These are phyloP conservation scores for Botrytis hyacinthi DNA, from an alignment of 2,329 filamentous ascomycete genomes.

Conservation along the genomic window DNA sequence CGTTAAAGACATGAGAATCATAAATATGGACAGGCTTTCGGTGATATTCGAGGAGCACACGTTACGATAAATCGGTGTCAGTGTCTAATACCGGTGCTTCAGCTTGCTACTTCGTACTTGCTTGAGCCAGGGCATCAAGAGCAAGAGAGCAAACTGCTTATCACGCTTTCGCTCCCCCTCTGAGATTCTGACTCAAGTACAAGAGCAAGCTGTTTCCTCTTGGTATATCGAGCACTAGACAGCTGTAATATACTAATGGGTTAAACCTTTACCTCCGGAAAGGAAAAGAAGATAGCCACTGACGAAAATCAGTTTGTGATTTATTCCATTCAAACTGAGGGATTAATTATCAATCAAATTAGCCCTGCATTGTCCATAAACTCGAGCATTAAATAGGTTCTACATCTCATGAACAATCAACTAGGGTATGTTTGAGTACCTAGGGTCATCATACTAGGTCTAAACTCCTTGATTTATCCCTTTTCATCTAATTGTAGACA, in stretches of 20 bases:
- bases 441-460: too few species aligned
- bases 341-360: background rate
- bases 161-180: background rate
- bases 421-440: background rate
- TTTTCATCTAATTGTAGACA: background rate
- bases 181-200: background rate
- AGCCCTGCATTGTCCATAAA: background rate
- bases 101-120: background rate
- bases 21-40: background rate
- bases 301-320: background rate
- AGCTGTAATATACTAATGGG: background rate
- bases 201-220: background rate
- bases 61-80: background rate
- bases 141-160: background rate
- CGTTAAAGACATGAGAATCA: background rate
- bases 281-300: background rate
- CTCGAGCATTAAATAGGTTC: background rate
- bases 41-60: background rate
- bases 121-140: background rate
- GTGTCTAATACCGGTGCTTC: background rate
- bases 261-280: background rate
- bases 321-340: background rate
- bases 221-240: background rate
- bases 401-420: background rate
- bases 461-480: background rate